These are phyloP conservation scores for Venturia oleaginea DNA, from an alignment of 2,329 filamentous ascomycete genomes.

Conservation along the genomic window DNA sequence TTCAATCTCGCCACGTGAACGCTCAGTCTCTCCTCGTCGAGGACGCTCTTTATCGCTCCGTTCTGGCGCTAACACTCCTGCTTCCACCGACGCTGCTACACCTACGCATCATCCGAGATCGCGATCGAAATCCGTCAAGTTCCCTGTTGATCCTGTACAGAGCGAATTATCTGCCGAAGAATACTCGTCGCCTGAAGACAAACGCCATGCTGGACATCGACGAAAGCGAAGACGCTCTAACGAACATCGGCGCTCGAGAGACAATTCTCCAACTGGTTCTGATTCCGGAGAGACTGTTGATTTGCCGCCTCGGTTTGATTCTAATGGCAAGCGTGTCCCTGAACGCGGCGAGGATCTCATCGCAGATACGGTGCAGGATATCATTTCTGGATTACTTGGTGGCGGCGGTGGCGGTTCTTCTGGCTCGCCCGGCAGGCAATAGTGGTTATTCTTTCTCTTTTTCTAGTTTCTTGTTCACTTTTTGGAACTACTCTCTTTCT, in stretches of 20 bases:
- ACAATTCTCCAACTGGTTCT: background rate
- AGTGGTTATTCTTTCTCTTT: background rate
- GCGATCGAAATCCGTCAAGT: constrained; percentile 26
- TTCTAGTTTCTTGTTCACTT: background rate
- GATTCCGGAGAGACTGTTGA: constrained; percentile 15
- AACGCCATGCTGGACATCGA: background rate
- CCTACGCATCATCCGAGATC: background rate
- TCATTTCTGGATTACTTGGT: constrained; percentile 8
- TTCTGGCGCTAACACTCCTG: constrained; percentile 9
- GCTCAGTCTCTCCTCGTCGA: background rate
- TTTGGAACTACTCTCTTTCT: background rate
- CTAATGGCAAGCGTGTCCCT: constrained; percentile 6
- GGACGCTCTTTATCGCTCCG: constrained; percentile 1
- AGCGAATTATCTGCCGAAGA: constrained; percentile 9
- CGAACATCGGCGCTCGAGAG: background rate
- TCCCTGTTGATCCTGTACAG: constrained; percentile 25
- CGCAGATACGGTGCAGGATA: constrained; percentile 27
- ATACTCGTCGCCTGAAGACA: background rate
- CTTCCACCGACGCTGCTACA: constrained; percentile 13
- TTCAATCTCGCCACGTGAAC: background rate
- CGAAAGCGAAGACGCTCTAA: constrained; percentile 4
- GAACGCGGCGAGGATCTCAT: constrained; percentile 14
- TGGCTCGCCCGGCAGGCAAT: background rate
- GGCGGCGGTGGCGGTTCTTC: constrained; percentile 7
- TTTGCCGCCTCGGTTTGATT: constrained; percentile 16